phyloP scores from a whole-genome alignment of 768 basidiomycete species.

The Leccinum barrowsii region DNA sequence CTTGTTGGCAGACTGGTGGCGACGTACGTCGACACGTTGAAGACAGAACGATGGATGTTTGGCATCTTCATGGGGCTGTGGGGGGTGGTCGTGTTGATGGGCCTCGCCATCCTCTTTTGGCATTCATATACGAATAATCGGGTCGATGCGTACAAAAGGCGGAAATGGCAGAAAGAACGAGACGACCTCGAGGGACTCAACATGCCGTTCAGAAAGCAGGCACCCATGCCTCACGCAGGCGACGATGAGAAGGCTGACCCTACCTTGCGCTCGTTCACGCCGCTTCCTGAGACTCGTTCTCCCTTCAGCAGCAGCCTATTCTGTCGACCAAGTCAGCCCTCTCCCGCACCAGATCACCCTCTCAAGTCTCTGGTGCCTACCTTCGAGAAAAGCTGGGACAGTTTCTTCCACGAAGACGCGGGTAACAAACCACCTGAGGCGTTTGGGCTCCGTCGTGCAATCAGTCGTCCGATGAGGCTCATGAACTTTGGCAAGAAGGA shows the following conservation, averaged over 20 bases:
- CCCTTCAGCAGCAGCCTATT: conserved; percentile 34
- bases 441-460: conserved; percentile 22
- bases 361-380: conserved; percentile 27
- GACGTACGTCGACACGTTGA: conserved; percentile 66
- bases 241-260: conserved; percentile 26
- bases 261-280: conserved; percentile 47
- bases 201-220: conserved; percentile 20
- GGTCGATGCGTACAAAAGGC: conserved; percentile 45
- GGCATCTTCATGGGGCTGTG: conserved; percentile 79
- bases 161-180: conserved; percentile 49
- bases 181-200: conserved; percentile 43
- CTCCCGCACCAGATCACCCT: conserved; percentile 23
- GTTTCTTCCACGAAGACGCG: conserved; percentile 36
- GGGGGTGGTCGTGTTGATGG: conserved; percentile 82
- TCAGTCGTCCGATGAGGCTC: conserved; percentile 38
- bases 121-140: conserved; percentile 54
- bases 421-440: conserved; percentile 20
- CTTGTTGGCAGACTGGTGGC: conserved; percentile 71
- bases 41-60: conserved; percentile 84
- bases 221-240: conserved; percentile 16
- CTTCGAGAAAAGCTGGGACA: conserved; percentile 44
- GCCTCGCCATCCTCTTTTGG: conserved; percentile 65
- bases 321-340: conserved; percentile 34
- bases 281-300: conserved; percentile 40
- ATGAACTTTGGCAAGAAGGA: conserved; percentile 41